These are phyloP conservation scores for Leccinum arenicola DNA, from an alignment of 768 basidiomycete genomes.

Conservation along the genomic window DNA sequence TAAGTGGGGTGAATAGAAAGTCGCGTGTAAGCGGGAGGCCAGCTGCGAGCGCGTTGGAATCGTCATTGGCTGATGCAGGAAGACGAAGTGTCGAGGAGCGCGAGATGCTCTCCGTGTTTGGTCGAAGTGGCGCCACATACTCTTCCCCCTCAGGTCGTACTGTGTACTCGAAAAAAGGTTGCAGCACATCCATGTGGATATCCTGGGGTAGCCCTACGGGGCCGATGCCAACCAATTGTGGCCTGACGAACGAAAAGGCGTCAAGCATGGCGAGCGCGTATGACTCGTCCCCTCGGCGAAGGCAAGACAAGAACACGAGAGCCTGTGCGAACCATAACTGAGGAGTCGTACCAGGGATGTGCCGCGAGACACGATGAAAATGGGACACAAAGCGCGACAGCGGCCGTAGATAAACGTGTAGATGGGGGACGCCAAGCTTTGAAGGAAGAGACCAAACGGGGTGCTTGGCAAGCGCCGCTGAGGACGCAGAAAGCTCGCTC, in stretches of 20 bases:
- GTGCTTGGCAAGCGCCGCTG: slow-evolving; percentile 48
- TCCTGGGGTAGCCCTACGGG: slow-evolving; percentile 19
- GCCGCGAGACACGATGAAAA: slow-evolving; percentile 59
- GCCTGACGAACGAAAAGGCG: slow-evolving; percentile 14
- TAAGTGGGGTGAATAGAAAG: slow-evolving; percentile 68
- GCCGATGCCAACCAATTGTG: slow-evolving; percentile 16
- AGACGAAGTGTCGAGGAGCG: slow-evolving; percentile 54
- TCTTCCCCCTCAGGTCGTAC: slow-evolving; percentile 40
- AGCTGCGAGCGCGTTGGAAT: slow-evolving; percentile 4
- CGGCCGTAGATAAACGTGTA: slow-evolving; percentile 37
- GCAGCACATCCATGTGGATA: slow-evolving; percentile 30
- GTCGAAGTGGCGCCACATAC: slow-evolving; percentile 49
- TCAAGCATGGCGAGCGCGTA: slow-evolving; percentile 42
- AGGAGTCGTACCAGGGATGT: slow-evolving; percentile 51
- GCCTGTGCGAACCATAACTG: slow-evolving; percentile 69
- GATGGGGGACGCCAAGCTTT: neutral
- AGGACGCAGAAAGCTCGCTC: slow-evolving; percentile 49
- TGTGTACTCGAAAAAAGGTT: slow-evolving; percentile 57
- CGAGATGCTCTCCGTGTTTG: slow-evolving; percentile 55
- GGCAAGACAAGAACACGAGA: slow-evolving; percentile 49
- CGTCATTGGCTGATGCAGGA: neutral
- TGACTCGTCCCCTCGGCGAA: slow-evolving; percentile 77
- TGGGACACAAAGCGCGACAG: slow-evolving; percentile 50
- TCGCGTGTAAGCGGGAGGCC: slow-evolving; percentile 53
- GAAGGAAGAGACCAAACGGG: slow-evolving; percentile 44